Evolutionary conservation across 148 eudicot species (phyloP).

Genomic region (Pouteria glomerata): DNA sequence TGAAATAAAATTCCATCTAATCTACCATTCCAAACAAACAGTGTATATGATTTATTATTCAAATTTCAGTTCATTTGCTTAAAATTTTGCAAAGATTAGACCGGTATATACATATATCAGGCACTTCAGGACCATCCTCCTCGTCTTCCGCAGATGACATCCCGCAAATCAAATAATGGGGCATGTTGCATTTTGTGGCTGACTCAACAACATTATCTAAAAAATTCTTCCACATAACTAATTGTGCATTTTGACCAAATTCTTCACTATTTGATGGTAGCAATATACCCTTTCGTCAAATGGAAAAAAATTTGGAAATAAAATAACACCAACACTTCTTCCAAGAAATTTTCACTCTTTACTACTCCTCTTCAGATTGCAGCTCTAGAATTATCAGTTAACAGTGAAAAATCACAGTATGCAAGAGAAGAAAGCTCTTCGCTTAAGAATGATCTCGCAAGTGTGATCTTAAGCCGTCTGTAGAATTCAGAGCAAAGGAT

Average conservation of each 20-base stretch:
- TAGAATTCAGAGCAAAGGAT: not conserved
- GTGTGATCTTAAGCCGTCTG: not conserved
- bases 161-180: conserved; percentile 38
- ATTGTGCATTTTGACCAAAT: conserved; percentile 31
- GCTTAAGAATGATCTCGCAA: not conserved
- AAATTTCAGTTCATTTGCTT: no score
- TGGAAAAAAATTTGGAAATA: not conserved
- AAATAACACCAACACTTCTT: not conserved
- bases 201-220: conserved; percentile 55
- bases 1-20: no score
- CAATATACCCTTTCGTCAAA: not conserved
- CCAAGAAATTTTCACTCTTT: not conserved
- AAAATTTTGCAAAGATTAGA: no score
- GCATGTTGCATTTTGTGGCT: conserved; percentile 37
- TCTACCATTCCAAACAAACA: no score
- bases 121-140: conserved; percentile 47
- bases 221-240: conserved; percentile 82
- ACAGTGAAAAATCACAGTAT: not conserved
- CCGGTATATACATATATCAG: conserved; percentile 44
- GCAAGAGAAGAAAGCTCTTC: not conserved
- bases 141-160: conserved; percentile 67
- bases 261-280: not conserved
- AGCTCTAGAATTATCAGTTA: not conserved
- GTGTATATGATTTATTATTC: no score
- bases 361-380: not conserved